Conservation (phyloP, 2,329 filamentous ascomycete genomes). For the Whalleya microplaca region DNA sequence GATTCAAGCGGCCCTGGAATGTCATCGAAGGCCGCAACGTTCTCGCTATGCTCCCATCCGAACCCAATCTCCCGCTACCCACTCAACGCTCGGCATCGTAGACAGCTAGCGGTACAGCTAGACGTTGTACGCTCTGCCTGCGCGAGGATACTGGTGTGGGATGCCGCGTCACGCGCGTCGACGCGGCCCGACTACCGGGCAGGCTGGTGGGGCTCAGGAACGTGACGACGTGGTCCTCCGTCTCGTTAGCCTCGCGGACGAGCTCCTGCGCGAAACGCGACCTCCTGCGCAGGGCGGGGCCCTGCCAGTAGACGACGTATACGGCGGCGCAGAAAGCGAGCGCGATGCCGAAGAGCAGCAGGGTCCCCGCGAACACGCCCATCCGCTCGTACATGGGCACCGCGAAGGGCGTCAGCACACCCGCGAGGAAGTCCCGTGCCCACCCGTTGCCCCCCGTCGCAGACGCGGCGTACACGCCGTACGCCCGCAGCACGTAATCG, state of each 20-base stretch:
- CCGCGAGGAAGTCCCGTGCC: constrained; percentile 73
- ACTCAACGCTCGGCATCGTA: too few relatives aligned
- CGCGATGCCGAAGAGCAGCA: constrained; percentile 66
- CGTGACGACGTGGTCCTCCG: background rate
- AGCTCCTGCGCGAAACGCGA: constrained; percentile 70
- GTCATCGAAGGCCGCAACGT: too few relatives aligned
- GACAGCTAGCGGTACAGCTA: too few relatives aligned
- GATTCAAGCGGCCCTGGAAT: too few relatives aligned
- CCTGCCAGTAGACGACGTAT: constrained; percentile 69
- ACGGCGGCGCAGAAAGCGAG: constrained; percentile 64
- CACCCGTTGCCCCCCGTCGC: constrained; percentile 79
- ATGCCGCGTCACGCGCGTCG: too few relatives aligned
- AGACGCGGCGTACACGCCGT: constrained; percentile 73
- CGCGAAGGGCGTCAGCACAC: constrained; percentile 70
- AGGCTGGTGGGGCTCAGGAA: too few relatives aligned
- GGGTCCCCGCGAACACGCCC: constrained; percentile 53
- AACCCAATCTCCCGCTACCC: too few relatives aligned
- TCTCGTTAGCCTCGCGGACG: constrained; percentile 41
- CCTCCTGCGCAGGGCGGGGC: constrained; percentile 59
- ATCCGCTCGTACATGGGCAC: constrained; percentile 67
- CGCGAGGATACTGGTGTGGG: too few relatives aligned
- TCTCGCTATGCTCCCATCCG: too few relatives aligned
- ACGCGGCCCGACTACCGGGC: too few relatives aligned
- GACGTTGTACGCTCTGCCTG: too few relatives aligned
- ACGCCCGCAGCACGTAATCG: constrained; percentile 77